phyloP scores from a whole-genome alignment of 1,139 yeast genomes.

The Pichia sp. region DNA sequence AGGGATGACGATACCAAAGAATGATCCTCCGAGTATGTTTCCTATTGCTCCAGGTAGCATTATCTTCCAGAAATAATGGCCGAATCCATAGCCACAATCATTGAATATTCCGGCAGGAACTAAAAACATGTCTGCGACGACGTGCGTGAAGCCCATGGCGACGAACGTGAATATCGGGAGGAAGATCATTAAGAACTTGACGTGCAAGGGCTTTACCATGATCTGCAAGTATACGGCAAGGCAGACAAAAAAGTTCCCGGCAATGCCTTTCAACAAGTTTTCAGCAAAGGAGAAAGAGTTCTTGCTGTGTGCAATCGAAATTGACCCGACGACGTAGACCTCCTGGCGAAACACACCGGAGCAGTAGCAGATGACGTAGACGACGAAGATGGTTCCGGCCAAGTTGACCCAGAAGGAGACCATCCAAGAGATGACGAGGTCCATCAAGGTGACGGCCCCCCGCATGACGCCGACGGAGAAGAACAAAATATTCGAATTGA shows the following conservation, averaged over 20 bases:
- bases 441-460: slow-evolving; percentile 63
- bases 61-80: slow-evolving; percentile 64
- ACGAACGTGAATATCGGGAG: slow-evolving; percentile 74
- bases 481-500: slow-evolving; percentile 66
- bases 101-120: slow-evolving; percentile 62
- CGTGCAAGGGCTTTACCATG: slow-evolving; percentile 77
- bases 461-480: slow-evolving; percentile 64
- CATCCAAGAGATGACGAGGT: slow-evolving; percentile 61
- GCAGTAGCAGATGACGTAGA: slow-evolving; percentile 55
- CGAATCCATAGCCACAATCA: slow-evolving; percentile 58
- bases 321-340: slow-evolving; percentile 43
- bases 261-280: slow-evolving; percentile 60
- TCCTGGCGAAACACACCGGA: slow-evolving; percentile 44
- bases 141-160: slow-evolving; percentile 68
- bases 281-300: slow-evolving; percentile 46
- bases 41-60: slow-evolving; percentile 66
- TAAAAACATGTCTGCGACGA: slow-evolving; percentile 75
- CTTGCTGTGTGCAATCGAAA: slow-evolving; percentile 44
- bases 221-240: slow-evolving; percentile 71
- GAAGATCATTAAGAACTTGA: slow-evolving; percentile 58
- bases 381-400: slow-evolving; percentile 59
- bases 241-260: slow-evolving; percentile 73
- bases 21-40: slow-evolving; percentile 64
- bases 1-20: slow-evolving; percentile 58
- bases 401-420: slow-evolving; percentile 65